phyloP scores from a whole-genome alignment of 345 rosid species.

The Brassica juncea region DNA sequence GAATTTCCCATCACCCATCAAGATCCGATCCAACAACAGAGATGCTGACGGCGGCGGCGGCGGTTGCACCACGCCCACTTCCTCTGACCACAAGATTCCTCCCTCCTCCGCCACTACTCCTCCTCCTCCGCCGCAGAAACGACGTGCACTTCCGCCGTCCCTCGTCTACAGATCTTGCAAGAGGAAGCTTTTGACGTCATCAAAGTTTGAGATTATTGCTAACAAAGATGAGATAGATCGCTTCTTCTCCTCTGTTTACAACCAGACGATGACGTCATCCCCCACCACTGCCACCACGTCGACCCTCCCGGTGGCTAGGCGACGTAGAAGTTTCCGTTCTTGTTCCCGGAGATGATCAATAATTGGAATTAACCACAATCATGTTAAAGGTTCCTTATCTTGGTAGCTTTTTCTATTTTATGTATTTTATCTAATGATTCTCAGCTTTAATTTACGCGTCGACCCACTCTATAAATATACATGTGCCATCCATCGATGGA shows the following conservation, averaged over 20 bases:
- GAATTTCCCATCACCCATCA: slow-evolving; percentile 40
- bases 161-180: slow-evolving; percentile 36
- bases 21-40: slow-evolving; percentile 30
- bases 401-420: slow-evolving; percentile 30
- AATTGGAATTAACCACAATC: slow-evolving; percentile 18
- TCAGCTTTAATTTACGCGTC: slow-evolving; percentile 35
- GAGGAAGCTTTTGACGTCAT: slow-evolving; percentile 40
- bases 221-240: slow-evolving; percentile 39
- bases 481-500: slow-evolving; percentile 32
- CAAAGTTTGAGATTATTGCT: slow-evolving; percentile 33
- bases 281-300: slow-evolving; percentile 14
- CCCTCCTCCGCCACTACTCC: slow-evolving; percentile 39
- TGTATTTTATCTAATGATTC: slow-evolving; percentile 23
- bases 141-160: slow-evolving; percentile 26
- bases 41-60: slow-evolving; percentile 24
- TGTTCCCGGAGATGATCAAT: slow-evolving; percentile 33
- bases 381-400: slow-evolving; percentile 36
- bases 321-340: slow-evolving; percentile 38
- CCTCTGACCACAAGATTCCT: slow-evolving; percentile 43
- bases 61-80: slow-evolving; percentile 42
- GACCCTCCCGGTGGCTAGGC: slow-evolving; percentile 13
- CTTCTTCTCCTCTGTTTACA: slow-evolving; percentile 35
- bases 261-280: slow-evolving; percentile 22
- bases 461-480: slow-evolving; percentile 34
- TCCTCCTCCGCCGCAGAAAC: slow-evolving; percentile 42